Conservation (phyloP, 805 yeast species). For the Starmerella geochares region DNA sequence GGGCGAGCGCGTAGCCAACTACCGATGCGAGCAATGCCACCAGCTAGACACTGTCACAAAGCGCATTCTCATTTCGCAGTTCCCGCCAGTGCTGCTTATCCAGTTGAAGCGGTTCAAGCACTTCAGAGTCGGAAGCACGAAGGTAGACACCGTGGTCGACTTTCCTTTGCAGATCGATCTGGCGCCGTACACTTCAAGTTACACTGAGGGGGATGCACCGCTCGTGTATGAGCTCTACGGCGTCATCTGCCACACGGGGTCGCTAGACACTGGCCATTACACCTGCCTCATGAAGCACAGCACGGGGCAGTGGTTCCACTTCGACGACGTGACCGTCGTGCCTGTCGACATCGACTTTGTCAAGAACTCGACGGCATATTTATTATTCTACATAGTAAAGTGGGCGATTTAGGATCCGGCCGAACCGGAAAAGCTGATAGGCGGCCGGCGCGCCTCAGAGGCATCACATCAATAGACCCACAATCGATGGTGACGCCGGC, state of each 20-base stretch:
- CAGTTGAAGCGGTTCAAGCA: constrained; percentile 74
- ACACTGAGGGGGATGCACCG: neutral
- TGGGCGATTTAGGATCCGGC: constrained; percentile 22
- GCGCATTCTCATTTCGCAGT: constrained; percentile 52
- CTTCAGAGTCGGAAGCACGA: constrained; percentile 37
- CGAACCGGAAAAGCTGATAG: too few species aligned
- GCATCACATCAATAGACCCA: too few species aligned
- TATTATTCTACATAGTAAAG: constrained; percentile 40
- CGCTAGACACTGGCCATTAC: constrained; percentile 93
- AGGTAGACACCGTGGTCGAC: constrained; percentile 63
- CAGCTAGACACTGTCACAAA: constrained; percentile 58
- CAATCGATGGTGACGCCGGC: too few species aligned
- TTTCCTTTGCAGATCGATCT: constrained; percentile 68
- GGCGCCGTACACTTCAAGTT: constrained; percentile 41
- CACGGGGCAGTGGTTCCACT: constrained; percentile 59
- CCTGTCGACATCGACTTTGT: constrained; percentile 57
- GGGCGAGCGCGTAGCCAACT: constrained; percentile 66
- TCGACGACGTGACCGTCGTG: constrained; percentile 80
- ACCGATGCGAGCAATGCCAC: constrained; percentile 59
- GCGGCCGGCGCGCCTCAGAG: too few species aligned
- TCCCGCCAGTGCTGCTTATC: constrained; percentile 70
- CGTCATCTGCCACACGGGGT: constrained; percentile 79
- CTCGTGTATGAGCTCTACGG: constrained; percentile 75
- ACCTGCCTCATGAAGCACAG: constrained; percentile 56
- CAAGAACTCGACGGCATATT: constrained; percentile 56